Evolutionary conservation across 2,329 filamentous ascomycete genomes (phyloP).

Genomic region (Pseudogymnoascus sp.): DNA sequence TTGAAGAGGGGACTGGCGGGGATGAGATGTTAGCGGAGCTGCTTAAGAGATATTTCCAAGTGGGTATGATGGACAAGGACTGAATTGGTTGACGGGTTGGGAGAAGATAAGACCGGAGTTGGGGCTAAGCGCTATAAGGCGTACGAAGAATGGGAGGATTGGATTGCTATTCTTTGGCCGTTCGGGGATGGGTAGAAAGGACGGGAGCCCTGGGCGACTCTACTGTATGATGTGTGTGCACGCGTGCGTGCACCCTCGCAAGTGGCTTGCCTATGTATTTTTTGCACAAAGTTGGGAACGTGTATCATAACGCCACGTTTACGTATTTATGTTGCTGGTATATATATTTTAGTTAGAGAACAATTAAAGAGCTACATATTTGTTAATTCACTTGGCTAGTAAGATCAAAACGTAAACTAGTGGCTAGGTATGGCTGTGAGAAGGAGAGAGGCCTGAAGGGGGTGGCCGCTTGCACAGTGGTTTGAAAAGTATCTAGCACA

Average conservation of each 20-base stretch:
- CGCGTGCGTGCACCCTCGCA: neutral
- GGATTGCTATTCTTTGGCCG: neutral
- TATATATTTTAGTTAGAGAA: neutral
- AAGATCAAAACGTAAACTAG: too few species aligned
- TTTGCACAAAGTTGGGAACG: neutral
- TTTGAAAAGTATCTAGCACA: neutral
- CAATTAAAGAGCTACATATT: neutral
- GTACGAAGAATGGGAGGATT: neutral
- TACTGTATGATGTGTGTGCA: slow-evolving; percentile 1
- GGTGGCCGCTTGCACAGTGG: neutral
- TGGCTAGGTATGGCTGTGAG: neutral
- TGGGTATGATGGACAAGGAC: neutral
- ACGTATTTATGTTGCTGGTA: neutral
- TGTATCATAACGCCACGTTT: slow-evolving; percentile 5
- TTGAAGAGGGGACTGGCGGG: neutral
- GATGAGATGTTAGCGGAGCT: slow-evolving; percentile 6
- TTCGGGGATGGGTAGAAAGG: neutral
- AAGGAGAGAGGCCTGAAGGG: neutral
- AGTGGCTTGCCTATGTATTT: neutral
- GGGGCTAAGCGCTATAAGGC: neutral
- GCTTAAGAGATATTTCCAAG: slow-evolving; percentile 2
- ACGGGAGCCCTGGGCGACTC: neutral
- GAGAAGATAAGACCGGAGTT: neutral
- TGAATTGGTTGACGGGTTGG: neutral
- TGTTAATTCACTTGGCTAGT: neutral